Base-by-base conservation (phyloP, 2,329 filamentous ascomycete genomes). In the Clonostachys solani region DNA sequence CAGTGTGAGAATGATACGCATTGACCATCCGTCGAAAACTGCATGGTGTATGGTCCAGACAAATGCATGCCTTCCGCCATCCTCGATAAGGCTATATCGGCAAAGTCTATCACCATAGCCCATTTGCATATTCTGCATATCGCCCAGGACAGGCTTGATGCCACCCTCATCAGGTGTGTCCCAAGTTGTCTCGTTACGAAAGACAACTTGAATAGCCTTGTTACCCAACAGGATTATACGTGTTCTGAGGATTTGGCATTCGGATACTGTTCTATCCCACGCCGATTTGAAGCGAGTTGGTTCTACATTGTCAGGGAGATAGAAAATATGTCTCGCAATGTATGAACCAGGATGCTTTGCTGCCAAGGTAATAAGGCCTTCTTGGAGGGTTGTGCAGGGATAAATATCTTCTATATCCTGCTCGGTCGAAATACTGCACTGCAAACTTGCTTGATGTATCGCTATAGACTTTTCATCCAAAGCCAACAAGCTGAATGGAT, bases 1-100 rank as follows among this genome's bases (percentile, higher is more conserved):
- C 19, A 33, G 16, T 12, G 17, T 13, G 10, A 57, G 48, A 12
- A 59, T 51, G 5, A 74, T 54, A 4, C 67, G 66, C 66, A 74
- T 69, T 1, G 67, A 71, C 70, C 74, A 76, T 12, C 74, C 75
- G 43, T 80, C 76, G 47, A 78, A 79, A 1, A 77, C 56, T 15
- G 68, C 67, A 49, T 79, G 75, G 19, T 59, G 56, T 9, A 19
- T 17, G 18, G 19, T 33, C 46, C 44, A 16, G 34, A 49, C 12
- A 23, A 45, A 49, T 18, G 44, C 45, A 5, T 33, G n/a, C n/a
- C 42, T 18, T 13, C 17, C 34, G 3, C 40, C 29, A 12, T 40
- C n/a, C 29, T 44, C 19, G 13, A 43, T 33, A 18, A 43, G 29
- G 10, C 18, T 29, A n/a, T 43, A 43, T 10, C 42, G 42, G 17